Base-by-base conservation (phyloP, 2,329 filamentous ascomycete genomes). In the Colletotrichum zoysiae region DNA sequence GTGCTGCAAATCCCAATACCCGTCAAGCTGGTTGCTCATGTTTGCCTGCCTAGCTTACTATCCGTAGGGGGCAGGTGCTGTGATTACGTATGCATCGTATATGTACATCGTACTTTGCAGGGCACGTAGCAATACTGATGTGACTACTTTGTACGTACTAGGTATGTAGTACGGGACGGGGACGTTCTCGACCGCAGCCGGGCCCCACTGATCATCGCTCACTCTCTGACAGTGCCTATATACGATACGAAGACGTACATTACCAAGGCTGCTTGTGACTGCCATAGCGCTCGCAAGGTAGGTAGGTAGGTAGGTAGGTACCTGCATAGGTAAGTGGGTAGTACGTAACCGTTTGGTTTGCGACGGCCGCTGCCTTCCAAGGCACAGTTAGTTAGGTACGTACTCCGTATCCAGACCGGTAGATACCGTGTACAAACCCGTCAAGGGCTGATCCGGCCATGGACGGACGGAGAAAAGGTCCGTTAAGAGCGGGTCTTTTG, bases 1-100 rank as follows among this genome's bases (percentile, higher is more conserved):
- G 44, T 56, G 35, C 65, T 63, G 69, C 67, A 57, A 64, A 71
- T 71, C 65, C n/a, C 60, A 40, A 50, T 68, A 38, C 69, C 48
- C 58, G 58, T 59, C 65, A 48, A 53, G 33, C 48, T 55, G 65
- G 57, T 48, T 46, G 53, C 58, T 68, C 60, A 40, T n/a, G 53
- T 40, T 38, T 23, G 40, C 14, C 16, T n/a, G n/a, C n/a, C n/a
- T n/a, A n/a, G n/a, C n/a, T n/a, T n/a, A n/a, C n/a, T n/a, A n/a
- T n/a, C n/a, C n/a, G n/a, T n/a, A n/a, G n/a, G n/a, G n/a, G n/a
- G n/a, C 60, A 63, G 33, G 30, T 30, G 30, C 30, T 30, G 30
- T 30, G 3, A 30, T 30, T 30, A 30, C 30, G 30, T 30, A 3
- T 30, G 3, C 30, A 5, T 30, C 30, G 30, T 30, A 30, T n/a